Conservation (phyloP, 208 protist species). For the Borovskyia barvae region DNA sequence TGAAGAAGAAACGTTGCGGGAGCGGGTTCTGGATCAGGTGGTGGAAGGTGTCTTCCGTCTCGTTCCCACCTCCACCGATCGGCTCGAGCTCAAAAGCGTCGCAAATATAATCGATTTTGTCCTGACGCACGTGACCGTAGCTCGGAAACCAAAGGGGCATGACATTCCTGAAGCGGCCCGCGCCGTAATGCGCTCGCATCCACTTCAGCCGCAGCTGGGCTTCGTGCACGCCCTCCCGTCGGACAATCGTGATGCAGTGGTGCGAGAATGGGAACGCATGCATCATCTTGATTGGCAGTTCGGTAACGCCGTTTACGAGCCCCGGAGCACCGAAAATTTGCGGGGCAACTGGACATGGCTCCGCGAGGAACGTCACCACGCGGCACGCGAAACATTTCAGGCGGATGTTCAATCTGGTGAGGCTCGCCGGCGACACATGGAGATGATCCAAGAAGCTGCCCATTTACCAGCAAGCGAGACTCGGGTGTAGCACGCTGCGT, state of each 20-base stretch:
- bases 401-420: constrained; percentile 58
- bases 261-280: constrained; percentile 88
- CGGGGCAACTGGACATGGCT: constrained; percentile 88
- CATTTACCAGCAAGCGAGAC: no score
- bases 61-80: constrained; percentile 64
- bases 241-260: constrained; percentile 68
- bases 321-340: constrained; percentile 61
- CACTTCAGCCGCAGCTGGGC: constrained; percentile 84
- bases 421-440: constrained; percentile 68
- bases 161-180: constrained; percentile 60
- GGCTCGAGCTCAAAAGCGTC: constrained; percentile 82
- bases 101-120: constrained; percentile 84
- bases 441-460: constrained; percentile 51
- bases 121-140: constrained; percentile 74
- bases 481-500: no score
- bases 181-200: constrained; percentile 58
- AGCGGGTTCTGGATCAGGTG: constrained; percentile 82
- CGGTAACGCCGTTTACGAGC: constrained; percentile 85
- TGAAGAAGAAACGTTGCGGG: constrained; percentile 87
- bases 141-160: constrained; percentile 27
- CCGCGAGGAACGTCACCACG: constrained; percentile 70
- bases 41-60: constrained; percentile 89
- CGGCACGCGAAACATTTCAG: constrained; percentile 50
- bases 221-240: constrained; percentile 82
- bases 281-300: constrained; percentile 92